Percentiles rank a stretch among this genome's conserved stretches.
Evolutionary conservation across 345 rosid genomes (phyloP).

Genomic region (Citropsis articulata): DNA sequence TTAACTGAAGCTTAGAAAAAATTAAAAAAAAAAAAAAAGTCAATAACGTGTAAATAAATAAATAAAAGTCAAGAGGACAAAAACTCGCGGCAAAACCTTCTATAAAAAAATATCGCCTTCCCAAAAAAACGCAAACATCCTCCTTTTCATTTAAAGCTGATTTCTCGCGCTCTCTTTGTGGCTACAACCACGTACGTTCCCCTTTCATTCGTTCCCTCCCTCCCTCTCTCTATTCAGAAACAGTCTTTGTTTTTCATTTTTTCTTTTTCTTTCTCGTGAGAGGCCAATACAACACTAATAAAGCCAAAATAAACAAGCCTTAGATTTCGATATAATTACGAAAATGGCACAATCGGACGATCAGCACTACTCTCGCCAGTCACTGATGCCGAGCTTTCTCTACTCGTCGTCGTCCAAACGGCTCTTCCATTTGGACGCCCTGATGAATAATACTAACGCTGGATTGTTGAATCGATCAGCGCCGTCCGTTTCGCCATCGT

Average conservation of each 20-base stretch:
- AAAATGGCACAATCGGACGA: conserved; percentile 43
- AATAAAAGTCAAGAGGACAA: no score
- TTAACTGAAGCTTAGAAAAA: no score
- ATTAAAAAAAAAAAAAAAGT: no score
- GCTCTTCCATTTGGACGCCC: conserved; percentile 25
- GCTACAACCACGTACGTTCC: conserved; percentile 11
- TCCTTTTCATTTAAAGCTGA: background rate
- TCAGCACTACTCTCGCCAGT: conserved; percentile 26
- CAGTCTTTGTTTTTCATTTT: background rate
- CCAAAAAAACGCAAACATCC: no score
- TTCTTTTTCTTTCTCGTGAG: background rate
- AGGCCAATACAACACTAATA: background rate
- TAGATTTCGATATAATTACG: background rate
- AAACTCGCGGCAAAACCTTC: no score
- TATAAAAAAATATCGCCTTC: no score
- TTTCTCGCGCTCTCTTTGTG: conserved; percentile 10
- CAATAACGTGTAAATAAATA: no score
- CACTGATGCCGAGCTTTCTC: conserved; percentile 74
- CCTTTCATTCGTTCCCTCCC: conserved; percentile 9
- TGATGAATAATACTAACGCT: conserved; percentile 16
- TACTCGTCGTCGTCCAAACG: conserved; percentile 38
- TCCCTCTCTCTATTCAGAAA: background rate
- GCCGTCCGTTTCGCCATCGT: conserved; percentile 8
- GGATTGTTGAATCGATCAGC: conserved; percentile 13
- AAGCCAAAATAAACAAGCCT: background rate